Evolutionary conservation across 768 basidiomycete species (phyloP).

Genomic region (Rhodosporidiobolus odoratus): DNA sequence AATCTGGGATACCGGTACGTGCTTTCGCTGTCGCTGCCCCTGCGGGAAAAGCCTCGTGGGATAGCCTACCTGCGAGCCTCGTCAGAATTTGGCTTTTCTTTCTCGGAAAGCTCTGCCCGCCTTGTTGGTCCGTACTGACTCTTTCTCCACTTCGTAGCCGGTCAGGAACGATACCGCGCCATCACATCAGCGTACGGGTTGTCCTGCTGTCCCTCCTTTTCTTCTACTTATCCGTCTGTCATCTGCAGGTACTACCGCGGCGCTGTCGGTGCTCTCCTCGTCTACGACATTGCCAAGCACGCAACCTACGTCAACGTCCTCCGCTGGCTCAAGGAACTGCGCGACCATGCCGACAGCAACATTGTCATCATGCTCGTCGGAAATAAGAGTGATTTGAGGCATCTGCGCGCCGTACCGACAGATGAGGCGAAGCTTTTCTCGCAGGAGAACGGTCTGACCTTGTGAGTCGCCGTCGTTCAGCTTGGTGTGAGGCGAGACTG

Average conservation of each 20-base stretch:
- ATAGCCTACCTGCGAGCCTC: no score
- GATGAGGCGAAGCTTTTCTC: conserved; percentile 93
- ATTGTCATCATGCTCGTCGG: conserved; percentile 71
- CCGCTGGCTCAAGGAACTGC: conserved; percentile 93
- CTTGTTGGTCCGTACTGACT: not conserved
- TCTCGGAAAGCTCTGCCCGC: not conserved
- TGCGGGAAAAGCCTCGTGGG: no score
- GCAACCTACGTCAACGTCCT: conserved; percentile 88
- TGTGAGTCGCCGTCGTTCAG: conserved; percentile 17
- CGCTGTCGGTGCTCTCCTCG: conserved; percentile 83
- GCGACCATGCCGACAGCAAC: conserved; percentile 69
- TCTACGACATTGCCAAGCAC: conserved; percentile 87
- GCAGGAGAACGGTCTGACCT: conserved; percentile 54
- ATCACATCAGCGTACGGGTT: conserved; percentile 75
- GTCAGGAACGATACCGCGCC: conserved; percentile 94
- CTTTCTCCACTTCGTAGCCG: conserved; percentile 56
- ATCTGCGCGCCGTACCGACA: conserved; percentile 88
- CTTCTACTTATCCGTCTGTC: not conserved
- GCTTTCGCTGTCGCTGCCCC: not conserved
- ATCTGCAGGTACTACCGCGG: conserved; percentile 84
- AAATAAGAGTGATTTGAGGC: conserved; percentile 99
- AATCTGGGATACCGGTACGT: conserved; percentile 90
- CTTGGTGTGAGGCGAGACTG: conserved; percentile 53
- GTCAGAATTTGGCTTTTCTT: no score
- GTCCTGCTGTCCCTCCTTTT: not conserved